phyloP scores from a whole-genome alignment of 2,329 filamentous ascomycete species.

The Aureobasidium sp. region DNA sequence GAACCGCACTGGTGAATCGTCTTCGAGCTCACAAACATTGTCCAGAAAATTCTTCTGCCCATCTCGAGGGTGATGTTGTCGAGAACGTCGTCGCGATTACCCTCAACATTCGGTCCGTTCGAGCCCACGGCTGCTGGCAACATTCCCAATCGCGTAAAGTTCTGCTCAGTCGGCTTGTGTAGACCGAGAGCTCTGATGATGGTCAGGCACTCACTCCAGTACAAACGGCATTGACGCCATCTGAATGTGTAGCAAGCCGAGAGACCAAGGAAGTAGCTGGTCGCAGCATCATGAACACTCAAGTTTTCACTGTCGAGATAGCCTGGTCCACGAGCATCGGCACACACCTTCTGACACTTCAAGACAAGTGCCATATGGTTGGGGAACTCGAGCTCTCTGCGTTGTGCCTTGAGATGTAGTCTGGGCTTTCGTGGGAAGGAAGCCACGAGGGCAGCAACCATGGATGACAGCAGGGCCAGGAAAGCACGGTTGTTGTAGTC shows the following conservation, averaged over 20 bases:
- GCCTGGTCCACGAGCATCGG: constrained; percentile 55
- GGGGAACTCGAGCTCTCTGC: constrained; percentile 57
- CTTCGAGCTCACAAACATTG: constrained; percentile 64
- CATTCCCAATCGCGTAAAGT: constrained; percentile 31
- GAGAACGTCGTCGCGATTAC: constrained; percentile 29
- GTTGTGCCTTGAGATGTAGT: constrained; percentile 59
- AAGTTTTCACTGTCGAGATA: constrained; percentile 48
- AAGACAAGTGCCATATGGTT: constrained; percentile 62
- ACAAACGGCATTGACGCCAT: constrained; percentile 58
- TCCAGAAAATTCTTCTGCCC: constrained; percentile 66
- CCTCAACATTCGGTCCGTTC: constrained; percentile 30
- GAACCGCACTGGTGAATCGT: constrained; percentile 68
- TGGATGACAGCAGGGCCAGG: constrained; percentile 62
- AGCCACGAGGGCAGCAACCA: constrained; percentile 65
- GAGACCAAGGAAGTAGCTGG: constrained; percentile 67
- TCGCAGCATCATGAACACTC: constrained; percentile 56
- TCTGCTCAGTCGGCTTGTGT: constrained; percentile 45
- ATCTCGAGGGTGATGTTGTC: constrained; percentile 46
- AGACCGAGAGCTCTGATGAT: constrained; percentile 61
- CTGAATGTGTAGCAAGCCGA: constrained; percentile 60
- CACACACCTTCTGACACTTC: constrained; percentile 60
- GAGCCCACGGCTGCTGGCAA: constrained; percentile 30
- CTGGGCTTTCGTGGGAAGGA: constrained; percentile 67
- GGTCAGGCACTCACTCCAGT: constrained; percentile 63
- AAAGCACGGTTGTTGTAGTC: constrained; percentile 60